Evolutionary conservation across 2,329 filamentous ascomycete species (phyloP).

Genomic region (Apiospora rasikravindrae): DNA sequence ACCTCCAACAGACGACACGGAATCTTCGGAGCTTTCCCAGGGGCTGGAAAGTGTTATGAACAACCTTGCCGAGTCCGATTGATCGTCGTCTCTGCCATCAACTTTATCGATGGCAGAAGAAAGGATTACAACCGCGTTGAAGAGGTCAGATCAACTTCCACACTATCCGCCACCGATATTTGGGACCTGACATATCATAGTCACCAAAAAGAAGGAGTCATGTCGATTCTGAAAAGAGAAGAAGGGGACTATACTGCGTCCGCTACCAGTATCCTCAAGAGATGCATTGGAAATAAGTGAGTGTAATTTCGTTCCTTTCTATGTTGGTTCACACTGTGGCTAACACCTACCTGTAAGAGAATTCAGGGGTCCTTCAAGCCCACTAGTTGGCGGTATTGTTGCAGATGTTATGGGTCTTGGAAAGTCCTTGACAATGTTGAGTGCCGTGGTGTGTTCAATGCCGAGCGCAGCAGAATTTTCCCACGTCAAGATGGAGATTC

Average conservation of each 20-base stretch:
- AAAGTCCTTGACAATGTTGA: slow-evolving; percentile 19
- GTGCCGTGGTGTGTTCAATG: neutral
- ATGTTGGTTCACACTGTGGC: neutral
- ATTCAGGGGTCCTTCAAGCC: neutral
- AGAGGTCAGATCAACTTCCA: neutral
- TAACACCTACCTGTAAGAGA: neutral
- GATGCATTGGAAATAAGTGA: neutral
- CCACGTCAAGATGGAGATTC: neutral
- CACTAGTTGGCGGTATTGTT: slow-evolving; percentile 13
- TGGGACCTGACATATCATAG: neutral
- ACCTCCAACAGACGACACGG: neutral
- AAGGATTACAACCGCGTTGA: neutral
- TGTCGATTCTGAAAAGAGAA: slow-evolving; percentile 17
- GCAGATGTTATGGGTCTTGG: slow-evolving; percentile 20
- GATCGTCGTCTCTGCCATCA: neutral
- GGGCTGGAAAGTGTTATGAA: neutral
- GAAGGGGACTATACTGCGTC: neutral
- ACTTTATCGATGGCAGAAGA: neutral
- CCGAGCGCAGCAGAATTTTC: neutral
- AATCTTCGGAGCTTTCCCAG: neutral
- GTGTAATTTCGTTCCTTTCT: neutral
- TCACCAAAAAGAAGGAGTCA: slow-evolving; percentile 19
- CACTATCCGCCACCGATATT: neutral
- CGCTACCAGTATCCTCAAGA: neutral
- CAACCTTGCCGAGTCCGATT: neutral